Percentiles rank a stretch among this genome's conserved stretches.
Evolutionary conservation across 768 basidiomycete genomes (phyloP).

Genomic region (Psilocybe sp.): DNA sequence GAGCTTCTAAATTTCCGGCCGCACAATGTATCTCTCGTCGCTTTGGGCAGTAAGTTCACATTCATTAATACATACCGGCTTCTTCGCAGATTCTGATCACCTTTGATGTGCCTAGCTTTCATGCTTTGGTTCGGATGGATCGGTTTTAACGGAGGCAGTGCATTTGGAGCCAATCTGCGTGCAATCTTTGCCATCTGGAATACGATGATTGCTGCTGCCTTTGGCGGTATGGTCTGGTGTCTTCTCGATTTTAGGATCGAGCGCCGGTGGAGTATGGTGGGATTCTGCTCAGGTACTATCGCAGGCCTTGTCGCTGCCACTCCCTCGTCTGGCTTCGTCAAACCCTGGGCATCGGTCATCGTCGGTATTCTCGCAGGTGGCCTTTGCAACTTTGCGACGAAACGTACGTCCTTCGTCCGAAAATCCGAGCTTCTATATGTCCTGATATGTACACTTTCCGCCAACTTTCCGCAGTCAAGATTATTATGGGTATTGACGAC

Average conservation of each 20-base stretch:
- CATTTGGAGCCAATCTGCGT: conserved; percentile 84
- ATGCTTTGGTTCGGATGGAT: conserved; percentile 88
- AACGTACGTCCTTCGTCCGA: conserved; percentile 43
- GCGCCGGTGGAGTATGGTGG: conserved; percentile 85
- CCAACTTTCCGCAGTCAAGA: conserved; percentile 50
- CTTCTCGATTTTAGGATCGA: conserved; percentile 77
- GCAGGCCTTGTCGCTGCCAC: conserved; percentile 88
- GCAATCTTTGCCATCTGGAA: conserved; percentile 87
- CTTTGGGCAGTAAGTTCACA: conserved; percentile 60
- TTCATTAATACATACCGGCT: neutral
- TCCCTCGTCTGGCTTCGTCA: conserved; percentile 80
- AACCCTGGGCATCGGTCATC: conserved; percentile 73
- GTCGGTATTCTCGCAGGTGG: conserved; percentile 72
- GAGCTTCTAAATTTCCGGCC: conserved; percentile 80
- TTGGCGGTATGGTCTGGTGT: conserved; percentile 83
- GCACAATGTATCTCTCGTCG: conserved; percentile 83
- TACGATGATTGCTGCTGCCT: conserved; percentile 81
- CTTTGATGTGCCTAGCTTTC: conserved; percentile 38
- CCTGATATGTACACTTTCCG: neutral
- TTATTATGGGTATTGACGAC: conserved; percentile 73
- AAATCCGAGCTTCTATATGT: neutral
- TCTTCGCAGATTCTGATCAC: conserved; percentile 1
- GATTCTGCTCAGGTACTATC: conserved; percentile 91
- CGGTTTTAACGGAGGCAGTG: conserved; percentile 90
- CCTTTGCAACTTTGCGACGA: conserved; percentile 82